These are phyloP conservation scores for Heritiera littoralis DNA, from an alignment of 345 rosid genomes.

Conservation along the genomic window DNA sequence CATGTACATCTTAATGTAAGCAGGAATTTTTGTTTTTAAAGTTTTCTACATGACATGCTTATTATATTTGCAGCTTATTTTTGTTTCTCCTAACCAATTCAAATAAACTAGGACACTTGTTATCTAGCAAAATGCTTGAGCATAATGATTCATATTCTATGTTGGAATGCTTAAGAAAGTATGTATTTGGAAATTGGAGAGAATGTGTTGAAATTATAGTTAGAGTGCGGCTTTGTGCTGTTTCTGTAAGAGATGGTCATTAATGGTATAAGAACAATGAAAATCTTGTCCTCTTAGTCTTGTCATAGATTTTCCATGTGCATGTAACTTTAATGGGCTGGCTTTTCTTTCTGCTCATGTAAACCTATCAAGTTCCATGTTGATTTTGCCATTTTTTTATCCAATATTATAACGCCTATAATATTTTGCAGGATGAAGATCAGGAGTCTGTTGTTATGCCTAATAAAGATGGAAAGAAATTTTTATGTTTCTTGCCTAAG, in stretches of 20 bases:
- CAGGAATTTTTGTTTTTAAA: neutral
- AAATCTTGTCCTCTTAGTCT: neutral
- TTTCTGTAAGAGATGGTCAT: neutral
- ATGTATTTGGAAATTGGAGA: neutral
- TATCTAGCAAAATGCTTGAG: conserved; percentile 1
- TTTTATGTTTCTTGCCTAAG: conserved; percentile 77
- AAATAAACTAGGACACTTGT: neutral
- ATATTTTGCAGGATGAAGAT: conserved; percentile 60
- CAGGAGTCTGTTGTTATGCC: conserved; percentile 74
- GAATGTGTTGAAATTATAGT: no score
- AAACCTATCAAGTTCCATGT: neutral
- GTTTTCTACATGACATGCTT: neutral
- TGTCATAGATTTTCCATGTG: neutral
- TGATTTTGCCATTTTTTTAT: neutral
- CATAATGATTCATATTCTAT: neutral
- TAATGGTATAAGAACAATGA: neutral
- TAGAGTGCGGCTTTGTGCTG: neutral
- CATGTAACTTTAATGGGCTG: neutral
- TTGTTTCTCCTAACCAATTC: neutral
- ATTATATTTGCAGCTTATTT: neutral
- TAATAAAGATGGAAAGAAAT: conserved; percentile 61
- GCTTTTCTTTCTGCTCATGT: neutral
- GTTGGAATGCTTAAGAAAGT: conserved; percentile 6
- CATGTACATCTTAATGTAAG: neutral
- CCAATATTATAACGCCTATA: conserved; percentile 9